Evolutionary conservation across 495 filamentous ascomycete species (phyloP), one percentile per base, ranked within the genome.

Genomic region (Hyaloscypha bicolor): DNA sequence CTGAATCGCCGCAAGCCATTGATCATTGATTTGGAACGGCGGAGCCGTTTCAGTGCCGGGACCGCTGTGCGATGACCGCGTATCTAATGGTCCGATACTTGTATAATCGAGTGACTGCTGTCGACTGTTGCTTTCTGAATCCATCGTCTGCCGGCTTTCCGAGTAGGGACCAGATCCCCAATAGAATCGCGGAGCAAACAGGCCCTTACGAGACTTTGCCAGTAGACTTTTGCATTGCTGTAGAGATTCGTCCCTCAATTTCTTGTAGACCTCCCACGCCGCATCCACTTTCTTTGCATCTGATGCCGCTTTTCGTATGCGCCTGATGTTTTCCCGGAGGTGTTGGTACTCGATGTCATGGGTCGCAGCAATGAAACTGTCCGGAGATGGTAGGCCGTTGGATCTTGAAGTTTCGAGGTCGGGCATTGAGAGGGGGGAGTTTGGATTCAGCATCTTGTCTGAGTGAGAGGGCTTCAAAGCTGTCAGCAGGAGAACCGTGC

Each of bases 181-280:
- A 48, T 14, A 14, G 42, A 48, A 48, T 48, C 42, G 42, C 42
- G 42, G 42, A 48, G 42, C 37, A 30, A 39, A 25, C 19, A 31
- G 32, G 0, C 22, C 57, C 71, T 64, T 65, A 68, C 66, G 71
- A 55, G 72, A 66, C 60, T 73, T 73, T n/a, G 68, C 33, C 8
- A 74, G 62, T 1, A 77, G 58, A 32, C 67, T 65, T 33, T 65
- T 67, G 63, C 73, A 75, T 1, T 73, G 65, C 22, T 71, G 71
- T n/a, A 70, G 53, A 55, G 65, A 72, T 35, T 71, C 70, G 6
- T 75, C 69, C 58, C 64, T 70, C 19, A 70, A 31, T 63, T 75
- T 75, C 66, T 64, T 59, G 59, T 77, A 78, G 12, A 72, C 64
- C 32, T 76, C 69, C 73, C 73, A 78, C 35, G 67, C 71, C 9